Conservation (phyloP, 2,329 filamentous ascomycete genomes). For the Pseudocercospora musae region DNA sequence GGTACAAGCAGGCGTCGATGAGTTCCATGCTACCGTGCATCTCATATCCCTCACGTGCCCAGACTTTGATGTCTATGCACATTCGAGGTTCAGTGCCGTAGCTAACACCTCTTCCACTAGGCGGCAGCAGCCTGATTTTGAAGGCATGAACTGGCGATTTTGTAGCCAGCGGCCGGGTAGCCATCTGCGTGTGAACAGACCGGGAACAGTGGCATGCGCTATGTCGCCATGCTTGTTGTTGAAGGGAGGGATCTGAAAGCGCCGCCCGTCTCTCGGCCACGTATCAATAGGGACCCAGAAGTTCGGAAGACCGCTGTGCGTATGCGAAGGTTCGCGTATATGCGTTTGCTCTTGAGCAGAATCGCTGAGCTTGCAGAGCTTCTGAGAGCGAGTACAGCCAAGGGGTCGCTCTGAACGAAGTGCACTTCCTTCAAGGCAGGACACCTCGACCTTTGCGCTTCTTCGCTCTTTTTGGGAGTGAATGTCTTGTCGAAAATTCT, state of each 20-base stretch:
- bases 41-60: not conserved
- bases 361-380: too few species aligned
- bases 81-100: not conserved
- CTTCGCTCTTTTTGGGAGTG: too few species aligned
- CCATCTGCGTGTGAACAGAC: not conserved
- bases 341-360: too few species aligned
- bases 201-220: not conserved
- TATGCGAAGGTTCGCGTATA: not conserved
- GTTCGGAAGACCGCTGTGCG: not conserved
- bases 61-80: not conserved
- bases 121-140: not conserved
- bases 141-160: not conserved
- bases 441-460: not conserved
- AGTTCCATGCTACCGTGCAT: not conserved
- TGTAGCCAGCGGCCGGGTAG: not conserved
- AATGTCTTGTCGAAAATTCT: too few species aligned
- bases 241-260: not conserved
- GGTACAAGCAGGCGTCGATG: not conserved
- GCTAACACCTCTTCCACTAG: not conserved
- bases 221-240: not conserved
- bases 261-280: not conserved
- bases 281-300: not conserved
- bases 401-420: not conserved
- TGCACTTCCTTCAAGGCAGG: too few species aligned
- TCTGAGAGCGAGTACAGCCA: not conserved